These are phyloP conservation scores for Populus hybrid DNA, from an alignment of 441 rosid species.

Conservation along the genomic window DNA sequence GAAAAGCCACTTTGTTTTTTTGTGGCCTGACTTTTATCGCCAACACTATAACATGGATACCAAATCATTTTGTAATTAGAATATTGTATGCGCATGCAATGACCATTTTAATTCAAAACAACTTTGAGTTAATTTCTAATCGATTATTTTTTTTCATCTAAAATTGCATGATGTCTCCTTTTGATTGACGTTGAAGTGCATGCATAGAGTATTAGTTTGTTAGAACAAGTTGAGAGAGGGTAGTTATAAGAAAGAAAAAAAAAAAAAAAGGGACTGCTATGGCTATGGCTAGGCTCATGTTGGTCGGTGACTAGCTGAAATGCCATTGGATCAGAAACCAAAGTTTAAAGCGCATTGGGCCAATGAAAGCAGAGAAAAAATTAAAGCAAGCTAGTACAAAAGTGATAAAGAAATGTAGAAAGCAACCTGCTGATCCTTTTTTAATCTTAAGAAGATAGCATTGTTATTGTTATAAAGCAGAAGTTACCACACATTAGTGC, in stretches of 20 bases:
- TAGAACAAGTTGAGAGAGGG: neutral
- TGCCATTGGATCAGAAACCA: neutral
- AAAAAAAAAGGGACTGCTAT: neutral
- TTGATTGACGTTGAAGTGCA: neutral
- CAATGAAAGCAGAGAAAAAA: neutral
- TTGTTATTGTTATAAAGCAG: too few species aligned
- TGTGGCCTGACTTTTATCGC: too few species aligned
- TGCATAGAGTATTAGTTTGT: neutral
- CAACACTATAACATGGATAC: too few species aligned
- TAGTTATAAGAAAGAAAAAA: neutral
- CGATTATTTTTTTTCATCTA: too few species aligned
- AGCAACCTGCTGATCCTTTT: neutral
- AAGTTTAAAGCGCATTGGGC: neutral
- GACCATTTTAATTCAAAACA: too few species aligned
- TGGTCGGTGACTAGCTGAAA: conserved; percentile 4
- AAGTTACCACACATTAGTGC: too few species aligned
- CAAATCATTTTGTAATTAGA: too few species aligned
- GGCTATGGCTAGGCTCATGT: neutral
- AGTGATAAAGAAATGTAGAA: neutral
- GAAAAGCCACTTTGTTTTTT: too few species aligned
- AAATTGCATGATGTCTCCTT: too few species aligned
- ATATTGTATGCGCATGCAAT: too few species aligned
- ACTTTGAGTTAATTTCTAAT: too few species aligned
- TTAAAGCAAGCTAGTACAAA: neutral
- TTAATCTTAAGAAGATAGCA: too few species aligned